These are phyloP conservation scores for Purshia tridentata DNA, from an alignment of 306 rosid species.

Conservation along the genomic window DNA sequence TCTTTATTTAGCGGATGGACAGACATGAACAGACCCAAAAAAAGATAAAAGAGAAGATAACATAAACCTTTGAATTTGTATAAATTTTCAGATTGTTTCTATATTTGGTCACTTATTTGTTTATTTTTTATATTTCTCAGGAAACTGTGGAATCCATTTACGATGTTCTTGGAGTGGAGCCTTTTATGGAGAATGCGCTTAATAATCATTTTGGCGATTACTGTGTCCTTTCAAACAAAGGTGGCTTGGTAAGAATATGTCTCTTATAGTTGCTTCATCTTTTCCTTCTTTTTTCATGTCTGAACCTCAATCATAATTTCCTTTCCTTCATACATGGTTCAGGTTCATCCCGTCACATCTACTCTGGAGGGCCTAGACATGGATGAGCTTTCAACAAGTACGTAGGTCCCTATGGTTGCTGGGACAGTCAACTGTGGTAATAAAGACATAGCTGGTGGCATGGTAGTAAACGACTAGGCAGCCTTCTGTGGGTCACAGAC, in stretches of 20 bases:
- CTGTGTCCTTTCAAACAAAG: slow-evolving; percentile 74
- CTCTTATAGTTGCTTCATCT: not conserved
- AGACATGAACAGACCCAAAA: not conserved
- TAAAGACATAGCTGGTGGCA: slow-evolving; percentile 79
- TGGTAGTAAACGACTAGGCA: slow-evolving; percentile 84
- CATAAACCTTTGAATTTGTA: too few species aligned
- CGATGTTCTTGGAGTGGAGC: slow-evolving; percentile 88
- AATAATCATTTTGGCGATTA: slow-evolving; percentile 86
- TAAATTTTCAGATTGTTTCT: too few species aligned
- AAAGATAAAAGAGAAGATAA: too few species aligned
- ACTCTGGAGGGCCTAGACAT: slow-evolving; percentile 77
- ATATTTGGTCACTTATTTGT: not conserved
- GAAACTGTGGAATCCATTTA: slow-evolving; percentile 89
- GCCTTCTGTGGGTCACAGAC: slow-evolving; percentile 89
- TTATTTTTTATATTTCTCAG: slow-evolving; percentile 29
- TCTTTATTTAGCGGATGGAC: not conserved
- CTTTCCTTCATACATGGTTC: slow-evolving; percentile 28
- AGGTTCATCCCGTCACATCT: slow-evolving; percentile 90
- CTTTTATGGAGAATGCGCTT: slow-evolving; percentile 82
- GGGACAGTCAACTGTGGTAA: slow-evolving; percentile 88
- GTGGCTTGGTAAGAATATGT: slow-evolving; percentile 63
- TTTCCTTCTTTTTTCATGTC: not conserved
- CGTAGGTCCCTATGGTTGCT: slow-evolving; percentile 81
- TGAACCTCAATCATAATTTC: not conserved
- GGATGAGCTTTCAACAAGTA: slow-evolving; percentile 86